Evolutionary conservation across 257 asterid species (phyloP).

Genomic region (Nyctanthes arbortristis): DNA sequence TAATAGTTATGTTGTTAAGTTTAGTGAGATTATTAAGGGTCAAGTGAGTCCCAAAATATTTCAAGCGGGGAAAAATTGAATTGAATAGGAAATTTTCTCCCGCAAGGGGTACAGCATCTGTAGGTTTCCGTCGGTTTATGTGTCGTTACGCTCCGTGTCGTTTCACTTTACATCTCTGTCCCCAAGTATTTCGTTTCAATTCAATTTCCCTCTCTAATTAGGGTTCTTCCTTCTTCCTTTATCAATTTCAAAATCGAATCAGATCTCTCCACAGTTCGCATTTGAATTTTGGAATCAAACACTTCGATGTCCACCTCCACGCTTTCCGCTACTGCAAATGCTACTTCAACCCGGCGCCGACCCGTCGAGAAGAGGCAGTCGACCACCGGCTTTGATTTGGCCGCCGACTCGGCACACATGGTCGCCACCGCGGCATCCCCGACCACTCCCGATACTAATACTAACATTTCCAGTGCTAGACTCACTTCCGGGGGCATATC

Average conservation of each 20-base stretch:
- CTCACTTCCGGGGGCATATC: conserved; percentile 44
- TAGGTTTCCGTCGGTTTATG: too few relatives aligned
- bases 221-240: neutral
- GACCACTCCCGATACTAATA: conserved; percentile 31
- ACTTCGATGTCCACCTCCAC: conserved; percentile 72
- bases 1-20: too few relatives aligned
- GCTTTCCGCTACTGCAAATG: conserved; percentile 67
- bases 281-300: neutral
- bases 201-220: conserved; percentile 1
- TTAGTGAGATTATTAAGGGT: too few relatives aligned
- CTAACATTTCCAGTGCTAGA: conserved; percentile 23
- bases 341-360: conserved; percentile 73
- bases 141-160: too few relatives aligned
- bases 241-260: neutral
- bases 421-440: conserved; percentile 27
- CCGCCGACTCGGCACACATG: conserved; percentile 27
- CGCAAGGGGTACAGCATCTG: too few relatives aligned
- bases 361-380: conserved; percentile 45
- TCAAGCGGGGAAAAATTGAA: too few relatives aligned
- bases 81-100: too few relatives aligned
- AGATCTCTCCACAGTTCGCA: neutral
- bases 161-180: too few relatives aligned
- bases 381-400: conserved; percentile 35
- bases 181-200: neutral
- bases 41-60: too few relatives aligned